Evolutionary conservation across 805 yeast species (phyloP), one percentile per base, ranked within the genome.

Genomic region (Hanseniaspora nectarophila): DNA sequence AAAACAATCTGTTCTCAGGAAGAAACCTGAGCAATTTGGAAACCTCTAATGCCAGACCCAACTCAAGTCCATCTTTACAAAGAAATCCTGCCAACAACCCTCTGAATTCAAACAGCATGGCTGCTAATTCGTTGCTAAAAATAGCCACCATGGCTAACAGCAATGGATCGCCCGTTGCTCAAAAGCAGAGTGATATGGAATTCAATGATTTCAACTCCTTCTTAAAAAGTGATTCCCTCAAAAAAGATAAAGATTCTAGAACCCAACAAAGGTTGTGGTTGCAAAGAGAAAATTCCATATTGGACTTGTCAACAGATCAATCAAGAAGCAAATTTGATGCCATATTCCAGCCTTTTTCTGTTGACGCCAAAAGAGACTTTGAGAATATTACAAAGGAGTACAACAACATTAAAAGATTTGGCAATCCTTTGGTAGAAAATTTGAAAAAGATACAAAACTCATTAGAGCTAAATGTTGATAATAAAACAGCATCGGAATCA

Each of bases 251-350:
- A 28, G 85, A 80, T 55, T 79, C 85, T 1, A 72, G 95, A 67
- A 85, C 95, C 0, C 95, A 86, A 61, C 92, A 84, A 61, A 75
- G 81, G 56, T 72, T 87, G 48, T 85, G 95, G 95, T 68, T 86
- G 32, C 95, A 84, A 63, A 71, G 90, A 57, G 90, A 84, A 57
- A 81, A 77, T 59, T 78, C 85, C 2, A 68, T 82, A 39, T 68
- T 81, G 67, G 89, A 82, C 61, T 65, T 80, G 7, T 61, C 58
- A 37, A 53, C 64, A 9, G 49, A 69, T 59, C 49, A 66, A 59
- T 56, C 62, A 58, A 28, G 53, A 38, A 52, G 57, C 26, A 58
- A 54, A 29, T 50, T 59, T 8, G 64, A 58, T 39, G 52, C 63
- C 1, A 57, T 63, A 6, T 61, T 71, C 33, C 67, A 68, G 60